Conservation (phyloP, 140 eudicot species). For the Flaveria floridana region DNA sequence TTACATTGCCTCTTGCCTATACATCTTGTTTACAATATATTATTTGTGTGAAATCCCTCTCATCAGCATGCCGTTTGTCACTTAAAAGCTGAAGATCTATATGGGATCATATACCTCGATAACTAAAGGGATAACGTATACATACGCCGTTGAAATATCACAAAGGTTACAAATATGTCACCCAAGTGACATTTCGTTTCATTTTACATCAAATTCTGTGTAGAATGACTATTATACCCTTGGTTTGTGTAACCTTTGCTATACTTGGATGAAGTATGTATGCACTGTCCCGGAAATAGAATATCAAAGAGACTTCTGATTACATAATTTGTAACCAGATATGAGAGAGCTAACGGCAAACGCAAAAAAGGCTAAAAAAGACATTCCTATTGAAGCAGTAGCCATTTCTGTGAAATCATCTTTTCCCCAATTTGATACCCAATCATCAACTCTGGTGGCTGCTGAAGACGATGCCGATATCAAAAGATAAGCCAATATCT, state of each 20-base stretch:
- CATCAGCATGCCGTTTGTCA: constrained; percentile 11
- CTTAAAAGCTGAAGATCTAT: constrained; percentile 11
- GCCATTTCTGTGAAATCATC: constrained; percentile 87
- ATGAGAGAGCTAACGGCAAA: constrained; percentile 77
- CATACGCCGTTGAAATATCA: constrained; percentile 3
- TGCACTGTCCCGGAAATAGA: neutral
- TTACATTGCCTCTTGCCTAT: constrained; percentile 33
- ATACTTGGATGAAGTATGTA: constrained; percentile 19
- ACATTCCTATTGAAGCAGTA: constrained; percentile 78
- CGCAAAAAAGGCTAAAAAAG: constrained; percentile 71
- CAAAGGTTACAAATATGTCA: constrained; percentile 20
- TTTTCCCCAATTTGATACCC: constrained; percentile 94
- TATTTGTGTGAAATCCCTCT: constrained; percentile 27
- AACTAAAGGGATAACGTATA: constrained; percentile 2
- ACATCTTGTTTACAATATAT: constrained; percentile 30
- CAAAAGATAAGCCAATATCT: constrained; percentile 85
- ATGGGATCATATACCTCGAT: constrained; percentile 14
- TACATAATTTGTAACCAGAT: constrained; percentile 85
- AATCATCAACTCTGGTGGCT: constrained; percentile 82
- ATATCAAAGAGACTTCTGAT: constrained; percentile 43
- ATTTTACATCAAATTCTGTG: neutral
- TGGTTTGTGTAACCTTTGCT: constrained; percentile 17
- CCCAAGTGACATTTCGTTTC: neutral
- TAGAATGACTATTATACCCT: constrained; percentile 9
- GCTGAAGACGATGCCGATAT: constrained; percentile 93